Evolutionary conservation across 2,329 filamentous ascomycete species (phyloP).

Genomic region (Diaporthe nobilis): DNA sequence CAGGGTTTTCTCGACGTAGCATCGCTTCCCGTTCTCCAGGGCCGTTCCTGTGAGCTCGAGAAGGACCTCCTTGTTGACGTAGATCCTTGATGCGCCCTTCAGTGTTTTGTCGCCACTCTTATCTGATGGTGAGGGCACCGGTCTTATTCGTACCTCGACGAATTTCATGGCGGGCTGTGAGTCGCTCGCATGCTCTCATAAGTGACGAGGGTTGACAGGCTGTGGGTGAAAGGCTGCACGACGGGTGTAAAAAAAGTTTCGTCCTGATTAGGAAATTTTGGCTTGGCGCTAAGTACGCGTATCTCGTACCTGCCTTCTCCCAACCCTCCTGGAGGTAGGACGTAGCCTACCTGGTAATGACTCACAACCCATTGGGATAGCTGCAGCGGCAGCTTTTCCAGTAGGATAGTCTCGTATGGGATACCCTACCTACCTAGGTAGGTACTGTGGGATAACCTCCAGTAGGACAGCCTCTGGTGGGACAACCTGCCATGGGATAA

Average conservation of each 20-base stretch:
- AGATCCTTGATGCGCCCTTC: constrained; percentile 61
- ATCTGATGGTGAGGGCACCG: constrained; percentile 53
- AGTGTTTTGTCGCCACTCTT: constrained; percentile 59
- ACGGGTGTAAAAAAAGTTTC: not conserved
- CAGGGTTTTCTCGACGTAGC: constrained; percentile 45
- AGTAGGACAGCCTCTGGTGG: not conserved
- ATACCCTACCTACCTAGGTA: not conserved
- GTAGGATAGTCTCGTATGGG: not conserved
- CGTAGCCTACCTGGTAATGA: not conserved
- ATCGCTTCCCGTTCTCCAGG: constrained; percentile 57
- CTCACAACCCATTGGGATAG: not conserved
- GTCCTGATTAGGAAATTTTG: constrained; percentile 11
- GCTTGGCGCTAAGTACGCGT: not conserved
- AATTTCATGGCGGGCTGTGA: constrained; percentile 32
- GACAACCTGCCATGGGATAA: not conserved
- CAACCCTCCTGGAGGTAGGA: no score
- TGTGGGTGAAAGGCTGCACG: not conserved
- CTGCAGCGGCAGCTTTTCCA: not conserved
- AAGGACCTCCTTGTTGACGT: constrained; percentile 63
- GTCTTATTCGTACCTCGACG: constrained; percentile 56
- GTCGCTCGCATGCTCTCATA: not conserved
- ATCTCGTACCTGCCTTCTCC: not conserved
- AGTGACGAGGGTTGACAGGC: not conserved
- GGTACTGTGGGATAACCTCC: not conserved
- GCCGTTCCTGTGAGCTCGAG: constrained; percentile 58